These are phyloP conservation scores for Aspergillus quadricinctus DNA, from an alignment of 2,329 filamentous ascomycete species.

Conservation along the genomic window DNA sequence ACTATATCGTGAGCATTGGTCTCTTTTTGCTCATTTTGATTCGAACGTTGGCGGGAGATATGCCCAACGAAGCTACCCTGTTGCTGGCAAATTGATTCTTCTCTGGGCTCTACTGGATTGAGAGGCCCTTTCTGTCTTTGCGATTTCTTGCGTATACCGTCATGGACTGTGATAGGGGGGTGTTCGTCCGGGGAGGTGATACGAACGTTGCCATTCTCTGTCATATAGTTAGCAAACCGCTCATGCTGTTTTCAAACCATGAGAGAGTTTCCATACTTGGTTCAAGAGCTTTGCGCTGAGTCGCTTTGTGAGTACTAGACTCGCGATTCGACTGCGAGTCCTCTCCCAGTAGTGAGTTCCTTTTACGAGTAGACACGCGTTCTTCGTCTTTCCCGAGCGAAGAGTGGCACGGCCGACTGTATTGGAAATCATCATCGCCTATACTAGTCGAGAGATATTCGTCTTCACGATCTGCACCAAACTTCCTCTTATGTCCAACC, in stretches of 20 bases:
- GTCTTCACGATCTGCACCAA: slow-evolving; percentile 51
- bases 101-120: neutral
- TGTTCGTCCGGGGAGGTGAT: slow-evolving; percentile 27
- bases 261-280: slow-evolving; percentile 32
- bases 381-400: slow-evolving; percentile 11
- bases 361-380: slow-evolving; percentile 5
- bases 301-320: slow-evolving; percentile 9
- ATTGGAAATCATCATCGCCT: slow-evolving; percentile 33
- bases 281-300: slow-evolving; percentile 35
- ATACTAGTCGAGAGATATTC: slow-evolving; percentile 9
- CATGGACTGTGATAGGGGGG: neutral
- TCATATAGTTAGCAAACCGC: slow-evolving; percentile 9
- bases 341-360: slow-evolving; percentile 13
- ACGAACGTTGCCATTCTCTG: slow-evolving; percentile 50
- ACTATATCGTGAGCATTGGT: neutral
- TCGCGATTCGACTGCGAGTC: slow-evolving; percentile 12
- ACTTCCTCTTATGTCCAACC: slow-evolving; percentile 55
- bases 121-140: neutral
- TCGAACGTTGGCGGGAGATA: neutral
- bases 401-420: slow-evolving; percentile 23
- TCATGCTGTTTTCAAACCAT: neutral
- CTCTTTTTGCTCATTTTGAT: neutral
- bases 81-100: neutral
- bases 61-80: neutral
- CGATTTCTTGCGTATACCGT: neutral